Conservation (phyloP, 345 rosid genomes). For the Pseudoturritis turrita region DNA sequence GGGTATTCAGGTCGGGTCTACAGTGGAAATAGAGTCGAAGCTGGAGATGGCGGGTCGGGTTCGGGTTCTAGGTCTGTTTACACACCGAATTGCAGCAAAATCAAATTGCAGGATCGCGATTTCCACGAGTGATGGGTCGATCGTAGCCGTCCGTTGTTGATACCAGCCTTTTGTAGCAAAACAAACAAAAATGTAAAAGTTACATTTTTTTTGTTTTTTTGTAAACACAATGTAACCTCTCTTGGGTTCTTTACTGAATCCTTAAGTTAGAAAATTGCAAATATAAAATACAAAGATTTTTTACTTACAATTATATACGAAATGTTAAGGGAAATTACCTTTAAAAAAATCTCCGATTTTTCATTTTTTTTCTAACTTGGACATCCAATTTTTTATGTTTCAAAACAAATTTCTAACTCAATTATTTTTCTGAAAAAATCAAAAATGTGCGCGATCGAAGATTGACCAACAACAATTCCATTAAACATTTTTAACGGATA, state of each 20-base stretch:
- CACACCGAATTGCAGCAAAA: conserved; percentile 62
- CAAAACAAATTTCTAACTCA: no score
- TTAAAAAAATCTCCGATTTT: no score
- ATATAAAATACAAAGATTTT: conserved; percentile 12
- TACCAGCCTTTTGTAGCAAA: not conserved
- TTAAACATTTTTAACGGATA: no score
- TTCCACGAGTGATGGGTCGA: conserved; percentile 74
- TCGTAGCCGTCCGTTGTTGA: conserved; percentile 81
- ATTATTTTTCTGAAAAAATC: no score
- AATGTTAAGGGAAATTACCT: no score
- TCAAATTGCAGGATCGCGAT: conserved; percentile 59
- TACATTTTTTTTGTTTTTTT: not conserved
- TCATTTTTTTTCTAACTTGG: no score
- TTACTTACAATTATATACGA: not conserved
- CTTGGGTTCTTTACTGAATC: conserved; percentile 11
- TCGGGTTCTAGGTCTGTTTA: conserved; percentile 71
- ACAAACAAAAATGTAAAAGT: not conserved
- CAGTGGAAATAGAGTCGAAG: conserved; percentile 77
- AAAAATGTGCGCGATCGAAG: no score
- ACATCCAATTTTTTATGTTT: no score
- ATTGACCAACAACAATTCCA: no score
- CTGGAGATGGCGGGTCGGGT: conserved; percentile 72
- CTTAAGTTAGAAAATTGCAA: conserved; percentile 17
- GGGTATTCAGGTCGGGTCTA: conserved; percentile 56
- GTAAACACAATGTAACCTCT: not conserved